These are phyloP conservation scores for Pseudomonodictys pantanalensis DNA, from an alignment of 495 filamentous ascomycete species.

Conservation along the genomic window DNA sequence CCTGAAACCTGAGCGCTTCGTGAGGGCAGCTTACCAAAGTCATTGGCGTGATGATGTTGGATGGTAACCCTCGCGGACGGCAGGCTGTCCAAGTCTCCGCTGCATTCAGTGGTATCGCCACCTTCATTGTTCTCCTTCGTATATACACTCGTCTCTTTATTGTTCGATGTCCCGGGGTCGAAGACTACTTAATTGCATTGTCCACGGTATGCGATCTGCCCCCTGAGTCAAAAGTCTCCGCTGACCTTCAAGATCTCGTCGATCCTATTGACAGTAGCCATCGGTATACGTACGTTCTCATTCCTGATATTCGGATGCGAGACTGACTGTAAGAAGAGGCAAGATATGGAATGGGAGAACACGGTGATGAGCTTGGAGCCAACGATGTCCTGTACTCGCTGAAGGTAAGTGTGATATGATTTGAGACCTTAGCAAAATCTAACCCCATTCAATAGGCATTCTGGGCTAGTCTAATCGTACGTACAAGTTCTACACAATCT, in stretches of 20 bases:
- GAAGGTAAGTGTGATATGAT: constrained; percentile 4
- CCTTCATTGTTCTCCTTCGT: constrained; percentile 22
- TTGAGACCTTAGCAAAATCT: neutral
- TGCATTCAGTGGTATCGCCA: constrained; percentile 20
- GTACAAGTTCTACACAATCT: too few species aligned
- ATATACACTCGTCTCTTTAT: constrained; percentile 29
- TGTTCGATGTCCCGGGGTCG: constrained; percentile 23
- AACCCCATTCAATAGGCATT: constrained; percentile 24
- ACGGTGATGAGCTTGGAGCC: neutral
- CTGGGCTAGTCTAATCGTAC: constrained; percentile 29
- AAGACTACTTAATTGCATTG: constrained; percentile 30
- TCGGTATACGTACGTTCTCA: constrained; percentile 16
- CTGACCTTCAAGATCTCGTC: constrained; percentile 24
- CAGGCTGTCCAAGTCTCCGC: constrained; percentile 6
- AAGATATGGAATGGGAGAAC: constrained; percentile 34
- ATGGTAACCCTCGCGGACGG: neutral
- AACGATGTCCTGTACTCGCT: constrained; percentile 16
- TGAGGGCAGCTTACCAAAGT: too few species aligned
- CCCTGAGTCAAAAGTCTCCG: too few species aligned
- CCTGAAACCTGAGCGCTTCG: too few species aligned
- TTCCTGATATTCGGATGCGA: neutral
- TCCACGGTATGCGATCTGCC: too few species aligned
- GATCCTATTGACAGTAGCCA: constrained; percentile 29
- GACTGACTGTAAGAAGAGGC: constrained; percentile 13
- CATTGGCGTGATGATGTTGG: neutral